Base-by-base conservation (phyloP, 768 basidiomycete species). In the Leccinum disarticulatum region DNA sequence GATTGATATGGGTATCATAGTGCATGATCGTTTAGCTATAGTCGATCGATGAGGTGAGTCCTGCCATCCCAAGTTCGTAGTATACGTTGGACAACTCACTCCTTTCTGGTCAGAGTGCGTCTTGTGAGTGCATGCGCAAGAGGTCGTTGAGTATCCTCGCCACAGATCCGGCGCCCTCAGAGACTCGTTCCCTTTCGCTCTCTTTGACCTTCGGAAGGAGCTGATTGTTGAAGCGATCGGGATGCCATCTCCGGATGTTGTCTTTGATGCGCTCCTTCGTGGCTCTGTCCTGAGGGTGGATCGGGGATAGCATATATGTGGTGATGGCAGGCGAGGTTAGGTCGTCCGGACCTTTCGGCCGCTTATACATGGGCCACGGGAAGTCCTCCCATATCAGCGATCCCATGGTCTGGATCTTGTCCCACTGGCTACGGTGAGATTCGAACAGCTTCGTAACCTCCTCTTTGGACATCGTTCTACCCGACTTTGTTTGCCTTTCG, bases 191-290 rank as follows among this genome's bases (percentile, higher is more conserved):
- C 69, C 79, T 80, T 61, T 91, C 88, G 36, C 70, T 77, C 61
- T 86, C 85, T 52, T 76, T 73, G 52, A 91, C 88, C 72, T 85
- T 85, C 11, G 80, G 75, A 68, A 92, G 70, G 55, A 83, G 74
- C 70, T 87, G 85, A 36, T 84, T 84, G 64, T 92, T 87, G 67
- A 93, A 92, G 35, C 88, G 84, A 73, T 93, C 91, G 4, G 91
- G 90, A 73, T 93, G 90, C 90, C 90, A 93, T 63, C 80, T 76
- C 72, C 83, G 81, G 65, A 93, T 80, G 56, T 86, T 83, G 61
- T 91, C 90, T 76, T 85, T 89, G 63, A 91, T 79, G 14, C 88
- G 84, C 65, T 91, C 90, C 74, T 88, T 89, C 53, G 78, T 66
- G 51, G 76, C 76, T 72, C 81, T 83, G 53, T 77, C 64, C 66